Percentiles rank a stretch among this genome's conserved stretches.
phyloP scores from a whole-genome alignment of 2,329 filamentous ascomycete genomes.

The Fusarium irregulare region DNA sequence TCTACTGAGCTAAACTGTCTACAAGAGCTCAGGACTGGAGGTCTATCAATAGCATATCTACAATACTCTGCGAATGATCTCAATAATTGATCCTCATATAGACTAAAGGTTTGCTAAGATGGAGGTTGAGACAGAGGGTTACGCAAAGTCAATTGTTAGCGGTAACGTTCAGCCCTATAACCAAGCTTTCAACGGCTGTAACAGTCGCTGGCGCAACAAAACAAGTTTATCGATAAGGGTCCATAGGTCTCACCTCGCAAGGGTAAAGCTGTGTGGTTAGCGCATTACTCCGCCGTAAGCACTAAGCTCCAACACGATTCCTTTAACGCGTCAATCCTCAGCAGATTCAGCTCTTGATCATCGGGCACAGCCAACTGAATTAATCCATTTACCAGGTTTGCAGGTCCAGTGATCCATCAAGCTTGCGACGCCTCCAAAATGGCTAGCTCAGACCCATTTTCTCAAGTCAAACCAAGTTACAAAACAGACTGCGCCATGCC shows the following conservation, averaged over 20 bases:
- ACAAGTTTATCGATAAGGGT: conserved; percentile 5
- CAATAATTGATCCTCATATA: too few species aligned
- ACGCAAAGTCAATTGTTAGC: background rate
- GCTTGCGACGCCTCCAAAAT: background rate
- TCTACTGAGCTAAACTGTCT: background rate
- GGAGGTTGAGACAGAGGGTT: background rate
- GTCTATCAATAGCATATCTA: too few species aligned
- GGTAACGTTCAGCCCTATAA: background rate
- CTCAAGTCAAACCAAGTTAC: background rate
- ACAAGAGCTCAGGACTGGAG: too few species aligned
- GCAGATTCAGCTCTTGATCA: background rate
- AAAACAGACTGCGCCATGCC: background rate
- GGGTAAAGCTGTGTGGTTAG: background rate
- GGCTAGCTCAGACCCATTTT: background rate
- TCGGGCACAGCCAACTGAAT: background rate
- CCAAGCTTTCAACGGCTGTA: background rate
- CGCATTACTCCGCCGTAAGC: conserved; percentile 8
- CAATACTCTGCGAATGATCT: too few species aligned
- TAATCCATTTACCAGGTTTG: background rate
- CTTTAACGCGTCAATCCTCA: background rate
- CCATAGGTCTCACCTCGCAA: background rate
- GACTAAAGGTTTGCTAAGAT: too few species aligned
- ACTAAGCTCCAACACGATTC: conserved; percentile 7
- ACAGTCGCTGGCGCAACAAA: background rate
- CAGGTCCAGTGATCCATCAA: background rate